Conservation (phyloP, 2,329 filamentous ascomycete species). For the Myriosclerotinia scirpicola region DNA sequence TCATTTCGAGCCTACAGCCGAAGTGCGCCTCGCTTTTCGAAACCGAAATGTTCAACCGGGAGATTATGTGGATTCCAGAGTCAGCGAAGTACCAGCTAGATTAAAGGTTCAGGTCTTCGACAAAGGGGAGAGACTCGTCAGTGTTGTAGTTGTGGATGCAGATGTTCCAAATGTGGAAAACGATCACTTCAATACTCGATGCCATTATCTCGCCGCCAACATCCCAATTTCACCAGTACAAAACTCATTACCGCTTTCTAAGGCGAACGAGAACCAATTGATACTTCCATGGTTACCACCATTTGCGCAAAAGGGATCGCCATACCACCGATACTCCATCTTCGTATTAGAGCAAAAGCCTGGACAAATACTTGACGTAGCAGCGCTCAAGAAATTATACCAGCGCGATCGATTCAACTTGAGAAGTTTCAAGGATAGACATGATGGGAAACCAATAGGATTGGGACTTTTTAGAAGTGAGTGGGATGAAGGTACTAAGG, state of each 20-base stretch:
- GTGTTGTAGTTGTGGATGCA: slow-evolving; percentile 81
- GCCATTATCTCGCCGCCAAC: slow-evolving; percentile 82
- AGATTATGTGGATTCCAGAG: slow-evolving; percentile 70
- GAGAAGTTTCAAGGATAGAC: slow-evolving; percentile 70
- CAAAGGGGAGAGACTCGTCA: slow-evolving; percentile 75
- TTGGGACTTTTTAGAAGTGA: slow-evolving; percentile 83
- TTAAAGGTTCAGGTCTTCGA: slow-evolving; percentile 86
- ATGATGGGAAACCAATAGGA: slow-evolving; percentile 70
- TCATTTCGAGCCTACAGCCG: slow-evolving; percentile 71
- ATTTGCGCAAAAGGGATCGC: slow-evolving; percentile 82
- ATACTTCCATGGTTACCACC: slow-evolving; percentile 81
- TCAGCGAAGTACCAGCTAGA: slow-evolving; percentile 72
- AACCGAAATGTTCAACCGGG: slow-evolving; percentile 70
- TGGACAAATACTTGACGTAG: slow-evolving; percentile 57
- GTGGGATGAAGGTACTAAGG: slow-evolving; percentile 87
- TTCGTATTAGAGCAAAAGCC: slow-evolving; percentile 79
- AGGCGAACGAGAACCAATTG: slow-evolving; percentile 63
- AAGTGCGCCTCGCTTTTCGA: slow-evolving; percentile 80
- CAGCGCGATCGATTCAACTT: slow-evolving; percentile 69
- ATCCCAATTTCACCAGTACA: slow-evolving; percentile 61
- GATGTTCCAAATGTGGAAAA: slow-evolving; percentile 80
- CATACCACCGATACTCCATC: slow-evolving; percentile 85
- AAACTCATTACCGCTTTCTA: slow-evolving; percentile 63
- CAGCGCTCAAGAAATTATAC: slow-evolving; percentile 55
- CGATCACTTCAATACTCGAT: slow-evolving; percentile 76